Evolutionary conservation across 768 basidiomycete genomes (phyloP).

Genomic region (Vararia minispora): DNA sequence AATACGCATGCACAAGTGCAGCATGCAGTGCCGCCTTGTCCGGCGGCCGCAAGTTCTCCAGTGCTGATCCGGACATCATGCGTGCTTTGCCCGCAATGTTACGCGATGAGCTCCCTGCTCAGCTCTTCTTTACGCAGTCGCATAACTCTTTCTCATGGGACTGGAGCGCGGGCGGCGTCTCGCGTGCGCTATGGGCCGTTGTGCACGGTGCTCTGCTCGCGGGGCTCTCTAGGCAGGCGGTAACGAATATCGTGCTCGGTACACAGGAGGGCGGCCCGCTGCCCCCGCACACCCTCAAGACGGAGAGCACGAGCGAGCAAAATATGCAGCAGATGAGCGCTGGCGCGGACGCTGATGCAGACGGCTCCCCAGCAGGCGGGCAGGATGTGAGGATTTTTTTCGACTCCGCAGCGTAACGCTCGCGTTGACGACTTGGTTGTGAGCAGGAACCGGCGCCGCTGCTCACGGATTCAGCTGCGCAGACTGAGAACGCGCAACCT

Average conservation of each 20-base stretch:
- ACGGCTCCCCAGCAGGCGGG: no score
- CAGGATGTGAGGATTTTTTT: no score
- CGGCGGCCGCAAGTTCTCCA: conserved; percentile 52
- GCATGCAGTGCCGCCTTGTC: conserved; percentile 32
- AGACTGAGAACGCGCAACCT: conserved; percentile 2
- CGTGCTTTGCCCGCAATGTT: conserved; percentile 57
- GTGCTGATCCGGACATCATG: conserved; percentile 62
- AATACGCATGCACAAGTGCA: conserved; percentile 53
- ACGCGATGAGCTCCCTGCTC: conserved; percentile 66
- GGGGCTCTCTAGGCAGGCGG: conserved; percentile 51
- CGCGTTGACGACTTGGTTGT: no score
- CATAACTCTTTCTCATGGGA: conserved; percentile 48
- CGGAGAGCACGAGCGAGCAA: conserved; percentile 16
- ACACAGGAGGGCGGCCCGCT: conserved; percentile 40
- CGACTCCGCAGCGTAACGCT: neutral
- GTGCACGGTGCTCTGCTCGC: conserved; percentile 46
- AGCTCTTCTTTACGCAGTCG: conserved; percentile 41
- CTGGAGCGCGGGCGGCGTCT: conserved; percentile 69
- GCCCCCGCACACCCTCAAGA: conserved; percentile 5
- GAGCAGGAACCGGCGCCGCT: no score
- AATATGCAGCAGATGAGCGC: conserved; percentile 8
- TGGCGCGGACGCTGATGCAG: no score
- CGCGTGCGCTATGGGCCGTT: conserved; percentile 62
- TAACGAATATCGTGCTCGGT: conserved; percentile 44
- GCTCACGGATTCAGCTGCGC: neutral